Base-by-base conservation (phyloP, 2,329 filamentous ascomycete genomes). In the Leptodontidium sp. region DNA sequence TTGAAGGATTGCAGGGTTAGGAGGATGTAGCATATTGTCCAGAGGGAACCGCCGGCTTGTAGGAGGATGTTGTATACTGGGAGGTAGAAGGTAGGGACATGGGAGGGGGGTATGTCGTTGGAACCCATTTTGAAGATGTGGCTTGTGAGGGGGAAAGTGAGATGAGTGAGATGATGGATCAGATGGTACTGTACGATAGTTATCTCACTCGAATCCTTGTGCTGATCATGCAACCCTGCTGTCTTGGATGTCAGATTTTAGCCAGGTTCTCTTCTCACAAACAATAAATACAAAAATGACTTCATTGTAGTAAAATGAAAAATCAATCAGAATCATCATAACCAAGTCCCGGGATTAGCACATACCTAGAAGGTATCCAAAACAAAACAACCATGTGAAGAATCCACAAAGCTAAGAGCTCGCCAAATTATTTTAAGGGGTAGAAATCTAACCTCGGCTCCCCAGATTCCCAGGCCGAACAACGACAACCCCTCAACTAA, bases 1-100 rank as follows among this genome's bases (percentile, higher is more conserved):
- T 75, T 76, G n/a, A 84, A 74, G 1, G 83, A 82, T 65, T 83
- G 81, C 1, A 77, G 80, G 14, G 80, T 78, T 78, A 85, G 83
- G 71, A 87, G 79, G 57, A 85, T 74, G 76, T 86, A 87, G 58
- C 73, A 75, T 4, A 73, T 14, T 11, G 74, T 76, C 74, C 73
- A 76, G 14, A 74, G 66, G 7, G 50, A 40, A n/a, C 74, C 74
- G 45, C 74, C 74, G 45, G 68, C 50, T 70, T 73, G 71, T 45
- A 75, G 70, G 35, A 73, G 61, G 29, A 32, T 32, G 29, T 70
- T 71, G 14, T 66, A 66, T 35, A 71, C 53, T 1, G 70, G 67
- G 11, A 73, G 21, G 57, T 66, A 63, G 38, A 68, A 52, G 8
- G 68, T 43, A 11, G 69, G 61, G 26, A 75, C 68, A 43, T 73